phyloP scores from a whole-genome alignment of 2,329 filamentous ascomycete genomes.

The Didymella keratinophila region DNA sequence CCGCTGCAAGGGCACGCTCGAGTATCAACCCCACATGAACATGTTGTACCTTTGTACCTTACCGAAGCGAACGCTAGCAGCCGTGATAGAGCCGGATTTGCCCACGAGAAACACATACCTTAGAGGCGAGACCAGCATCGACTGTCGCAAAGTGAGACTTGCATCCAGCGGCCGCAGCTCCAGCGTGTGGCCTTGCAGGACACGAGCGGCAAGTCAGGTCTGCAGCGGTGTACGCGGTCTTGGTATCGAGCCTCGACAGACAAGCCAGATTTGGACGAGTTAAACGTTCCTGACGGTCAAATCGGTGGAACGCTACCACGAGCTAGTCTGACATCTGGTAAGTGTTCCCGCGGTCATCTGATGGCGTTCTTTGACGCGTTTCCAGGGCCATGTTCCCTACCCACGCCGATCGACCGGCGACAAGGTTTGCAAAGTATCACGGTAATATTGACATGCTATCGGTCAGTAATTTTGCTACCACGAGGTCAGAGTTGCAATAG shows the following conservation, averaged over 20 bases:
- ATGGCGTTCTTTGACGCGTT: slow-evolving; percentile 19
- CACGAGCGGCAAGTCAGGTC: slow-evolving; percentile 7
- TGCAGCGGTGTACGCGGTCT: slow-evolving; percentile 5
- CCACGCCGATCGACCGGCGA: slow-evolving; percentile 9
- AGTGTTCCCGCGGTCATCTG: slow-evolving; percentile 23
- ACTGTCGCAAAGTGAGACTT: slow-evolving; percentile 19
- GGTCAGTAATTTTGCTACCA: slow-evolving; percentile 2
- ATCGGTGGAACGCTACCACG: slow-evolving; percentile 20
- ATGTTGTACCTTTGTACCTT: slow-evolving; percentile 50
- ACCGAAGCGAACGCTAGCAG: slow-evolving; percentile 50
- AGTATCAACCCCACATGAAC: slow-evolving; percentile 44
- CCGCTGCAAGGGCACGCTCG: slow-evolving; percentile 48
- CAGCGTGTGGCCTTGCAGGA: slow-evolving; percentile 18
- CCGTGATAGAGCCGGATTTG: slow-evolving; percentile 29
- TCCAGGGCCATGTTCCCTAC: slow-evolving; percentile 13
- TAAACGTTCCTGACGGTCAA: slow-evolving; percentile 17
- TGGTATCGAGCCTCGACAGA: slow-evolving; percentile 9
- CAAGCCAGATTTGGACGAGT: slow-evolving; percentile 12
- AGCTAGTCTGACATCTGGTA: slow-evolving; percentile 16
- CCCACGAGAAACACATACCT: neutral
- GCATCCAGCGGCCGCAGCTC: slow-evolving; percentile 13
- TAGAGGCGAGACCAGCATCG: slow-evolving; percentile 5
- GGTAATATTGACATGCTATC: slow-evolving; percentile 8
- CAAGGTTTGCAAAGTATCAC: slow-evolving; percentile 8
- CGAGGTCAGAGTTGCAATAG: slow-evolving; percentile 7